Evolutionary conservation across 2,329 filamentous ascomycete species (phyloP), one percentile per base, ranked within the genome.

Genomic region (Phyllosticta citribraziliensis): DNA sequence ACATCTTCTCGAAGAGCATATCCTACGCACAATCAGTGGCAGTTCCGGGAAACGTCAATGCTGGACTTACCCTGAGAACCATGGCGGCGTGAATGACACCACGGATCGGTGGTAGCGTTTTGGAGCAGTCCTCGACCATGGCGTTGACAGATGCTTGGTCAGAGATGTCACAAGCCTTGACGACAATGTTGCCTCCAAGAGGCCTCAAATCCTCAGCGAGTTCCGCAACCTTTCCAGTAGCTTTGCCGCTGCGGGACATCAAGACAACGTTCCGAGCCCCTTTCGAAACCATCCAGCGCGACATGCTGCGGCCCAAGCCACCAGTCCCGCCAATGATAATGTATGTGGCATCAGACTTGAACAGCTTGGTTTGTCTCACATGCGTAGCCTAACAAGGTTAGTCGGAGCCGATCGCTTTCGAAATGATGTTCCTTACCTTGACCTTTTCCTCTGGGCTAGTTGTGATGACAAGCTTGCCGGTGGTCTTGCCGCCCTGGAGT

Each of bases 71-170:
- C 0, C 56, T 60, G 60, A 71, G 62, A 2, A 70, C 62, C 70
- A 71, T 71, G 30, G 69, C 70, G 12, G 64, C 68, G 19, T 68
- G 66, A 24, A 68, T 64, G 40, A 68, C 66, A 35, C 69, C 70
- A 25, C 65, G 63, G 17, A 71, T 65, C 2, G 68, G 67, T 1
- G 19, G 22, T 10, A 63, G 27, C 9, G 19, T 30, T 17, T 6
- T 12, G 2, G 22, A 2, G 25, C 35, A 53, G 19, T 60, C 55
- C n/a, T 20, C 20, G n/a, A 63, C 17, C 4, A 58, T 19, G 10
- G 25, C 52, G 4, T 19, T n/a, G 3, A 65, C 33, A 22, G 30
- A 24, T 17, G 10, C n/a, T 33, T 55, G 52, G 22, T 62, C 20
- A 1, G 59, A 51, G 9, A 63, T 61, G 12, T 64, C 63, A 47